Conservation (phyloP, 495 filamentous ascomycete species). For the Podospora bellae-mahoneyi region DNA sequence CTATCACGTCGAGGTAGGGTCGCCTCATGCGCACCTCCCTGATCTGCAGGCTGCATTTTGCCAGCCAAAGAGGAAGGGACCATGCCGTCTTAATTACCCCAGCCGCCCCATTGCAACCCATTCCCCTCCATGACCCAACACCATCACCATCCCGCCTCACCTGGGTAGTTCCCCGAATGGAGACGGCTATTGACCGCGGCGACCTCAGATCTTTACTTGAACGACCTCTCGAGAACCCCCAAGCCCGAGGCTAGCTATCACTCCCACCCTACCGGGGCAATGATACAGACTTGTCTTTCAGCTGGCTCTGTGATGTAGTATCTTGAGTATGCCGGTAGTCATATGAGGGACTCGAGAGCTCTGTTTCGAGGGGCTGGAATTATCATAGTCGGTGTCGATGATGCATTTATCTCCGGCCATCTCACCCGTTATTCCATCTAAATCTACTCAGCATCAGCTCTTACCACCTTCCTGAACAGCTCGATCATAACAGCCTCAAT, state of each 20-base stretch:
- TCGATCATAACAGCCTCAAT: background rate
- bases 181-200: background rate
- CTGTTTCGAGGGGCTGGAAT: background rate
- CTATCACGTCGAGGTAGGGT: slow-evolving; percentile 1
- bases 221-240: background rate
- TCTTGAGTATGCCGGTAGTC: background rate
- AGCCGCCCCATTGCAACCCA: background rate
- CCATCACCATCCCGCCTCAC: background rate
- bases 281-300: background rate
- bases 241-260: slow-evolving; percentile 1
- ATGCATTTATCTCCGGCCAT: background rate
- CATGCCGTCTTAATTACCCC: background rate
- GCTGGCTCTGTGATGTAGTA: background rate
- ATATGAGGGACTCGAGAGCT: background rate
- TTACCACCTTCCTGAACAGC: background rate
- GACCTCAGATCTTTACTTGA: background rate
- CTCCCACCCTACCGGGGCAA: background rate
- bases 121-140: background rate
- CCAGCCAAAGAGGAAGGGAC: slow-evolving; percentile 4
- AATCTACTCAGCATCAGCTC: background rate
- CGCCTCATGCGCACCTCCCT: background rate
- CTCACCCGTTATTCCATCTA: background rate
- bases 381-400: background rate
- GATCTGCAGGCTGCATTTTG: slow-evolving; percentile 9
- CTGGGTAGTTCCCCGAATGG: background rate